Evolutionary conservation across 2,329 filamentous ascomycete species (phyloP), one percentile per base, ranked within the genome.

Genomic region (Claviceps africana): DNA sequence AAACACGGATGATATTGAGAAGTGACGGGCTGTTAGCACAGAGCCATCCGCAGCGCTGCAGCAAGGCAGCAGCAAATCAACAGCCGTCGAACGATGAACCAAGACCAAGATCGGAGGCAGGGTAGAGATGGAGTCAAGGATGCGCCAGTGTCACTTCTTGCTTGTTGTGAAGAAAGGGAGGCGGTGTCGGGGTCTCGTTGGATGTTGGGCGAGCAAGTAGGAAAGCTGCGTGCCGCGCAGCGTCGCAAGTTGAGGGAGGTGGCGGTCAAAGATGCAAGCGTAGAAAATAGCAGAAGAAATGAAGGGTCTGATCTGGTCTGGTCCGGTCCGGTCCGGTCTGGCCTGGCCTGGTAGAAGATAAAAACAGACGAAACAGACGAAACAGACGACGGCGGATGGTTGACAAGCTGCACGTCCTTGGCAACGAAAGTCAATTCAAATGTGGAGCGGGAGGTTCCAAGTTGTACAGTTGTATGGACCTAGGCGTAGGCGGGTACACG

Each of bases 31-130:
- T 49, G 25, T 55, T 49, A 57, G 47, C 48, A 46, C 47, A 48
- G 44, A 49, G 54, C 51, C 57, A 57, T 55, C 47, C 25, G 25
- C 25, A 25, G 25, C 25, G 25, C 25, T 25, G 25, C 25, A 25
- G 25, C 25, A 25, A 25, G 5, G 25, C 25, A 28, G 51, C 53
- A 45, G 22, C 48, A 37, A 49, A 37, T 33, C 39, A 46, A 25
- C 19, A 11, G 40, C 28, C 10, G 28, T 35, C 33, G 15, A 43
- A 37, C 22, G 50, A 42, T 25, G 9, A 21, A 47, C 51, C 40
- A 44, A 48, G 44, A 42, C 40, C 25, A 46, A 31, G 6, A 39
- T 40, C 50, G 19, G 25, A 10, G 25, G 33, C 11, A 25, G 17
- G 25, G n/a, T 15, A 15, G 21, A 37, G 42, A 45, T 39, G 21